Evolutionary conservation across 139 green algal genomes (phyloP), one percentile per base, ranked within the genome.

Genomic region (Coccomyxa sp.): DNA sequence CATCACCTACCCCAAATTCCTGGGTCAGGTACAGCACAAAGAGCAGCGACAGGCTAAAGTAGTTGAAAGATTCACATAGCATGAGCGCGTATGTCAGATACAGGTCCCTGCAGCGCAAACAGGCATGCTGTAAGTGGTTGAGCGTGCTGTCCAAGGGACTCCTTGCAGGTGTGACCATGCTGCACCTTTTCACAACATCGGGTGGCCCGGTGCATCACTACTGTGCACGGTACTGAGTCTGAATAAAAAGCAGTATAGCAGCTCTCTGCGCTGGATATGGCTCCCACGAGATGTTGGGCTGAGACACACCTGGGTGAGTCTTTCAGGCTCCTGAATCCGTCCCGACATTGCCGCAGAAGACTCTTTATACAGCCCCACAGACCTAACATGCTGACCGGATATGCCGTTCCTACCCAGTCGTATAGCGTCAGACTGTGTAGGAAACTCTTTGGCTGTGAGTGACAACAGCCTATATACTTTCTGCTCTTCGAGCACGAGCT

Each of bases 41-140:
- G 4, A 87, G n/a, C 64, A 88, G 74, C 18, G 76, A 86, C n/a
- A 89, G 64, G 40, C n/a, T 71, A 78, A 92, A 92, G 80, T 92
- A 92, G 73, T 81, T 84, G 76, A 91, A 92, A 39, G 27, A 73
- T 24, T 90, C 88, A 18, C 86, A 69, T 6, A 86, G 73, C 70
- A 92, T 92, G 10, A 92, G 68, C 4, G 77, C 75, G 68, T 88
- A 92, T 27, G 91, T 83, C 35, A 92, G 33, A 7, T 77, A 88
- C 55, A 92, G 75, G 18, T 89, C 87, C 41, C 83, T 91, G 80
- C 6, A 80, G 4, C 50, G 50, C 50, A 18, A 64, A 3, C 50
- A 64, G 18, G 22, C 50, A 64, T 64, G 22, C 2, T 7, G 50
- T 31, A 58, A 64, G 50, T 31, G 5, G 3, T 64, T 6, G 3